Percentiles rank a stretch among this genome's conserved stretches.
Conservation (phyloP, 2,329 filamentous ascomycete genomes). For the Fusarium brachygibbosum region DNA sequence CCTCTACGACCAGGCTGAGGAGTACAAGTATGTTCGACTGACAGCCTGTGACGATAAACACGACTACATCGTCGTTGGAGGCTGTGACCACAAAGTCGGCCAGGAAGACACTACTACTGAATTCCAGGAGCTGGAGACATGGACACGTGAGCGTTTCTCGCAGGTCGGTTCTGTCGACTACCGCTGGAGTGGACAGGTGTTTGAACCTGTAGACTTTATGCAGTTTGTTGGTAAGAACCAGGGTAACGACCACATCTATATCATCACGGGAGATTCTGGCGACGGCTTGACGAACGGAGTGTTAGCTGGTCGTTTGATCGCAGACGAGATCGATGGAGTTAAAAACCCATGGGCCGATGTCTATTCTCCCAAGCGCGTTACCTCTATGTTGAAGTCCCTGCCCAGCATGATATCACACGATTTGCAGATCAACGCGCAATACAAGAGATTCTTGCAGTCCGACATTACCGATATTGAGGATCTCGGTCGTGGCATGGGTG, state of each 20-base stretch:
- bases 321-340: slow-evolving; percentile 66
- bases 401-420: slow-evolving; percentile 64
- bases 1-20: slow-evolving; percentile 67
- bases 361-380: slow-evolving; percentile 64
- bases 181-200: slow-evolving; percentile 69
- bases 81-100: slow-evolving; percentile 71
- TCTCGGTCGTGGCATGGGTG: slow-evolving; percentile 62
- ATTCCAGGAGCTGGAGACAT: slow-evolving; percentile 65
- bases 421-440: slow-evolving; percentile 67
- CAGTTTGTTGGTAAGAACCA: slow-evolving; percentile 69
- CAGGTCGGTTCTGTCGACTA: slow-evolving; percentile 65
- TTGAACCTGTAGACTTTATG: slow-evolving; percentile 68
- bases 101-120: slow-evolving; percentile 61
- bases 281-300: slow-evolving; percentile 70
- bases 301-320: slow-evolving; percentile 64
- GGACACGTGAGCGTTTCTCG: slow-evolving; percentile 67
- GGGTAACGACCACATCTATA: slow-evolving; percentile 63
- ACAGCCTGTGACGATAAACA: slow-evolving; percentile 66
- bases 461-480: slow-evolving; percentile 71
- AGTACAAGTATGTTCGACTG: slow-evolving; percentile 68
- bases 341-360: slow-evolving; percentile 63
- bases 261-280: slow-evolving; percentile 69
- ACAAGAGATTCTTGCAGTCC: slow-evolving; percentile 66
- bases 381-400: slow-evolving; percentile 60
- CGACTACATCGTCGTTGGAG: slow-evolving; percentile 69